Conservation (phyloP, 2,329 filamentous ascomycete genomes). For the Graphilbum ipis-grandicollis region DNA sequence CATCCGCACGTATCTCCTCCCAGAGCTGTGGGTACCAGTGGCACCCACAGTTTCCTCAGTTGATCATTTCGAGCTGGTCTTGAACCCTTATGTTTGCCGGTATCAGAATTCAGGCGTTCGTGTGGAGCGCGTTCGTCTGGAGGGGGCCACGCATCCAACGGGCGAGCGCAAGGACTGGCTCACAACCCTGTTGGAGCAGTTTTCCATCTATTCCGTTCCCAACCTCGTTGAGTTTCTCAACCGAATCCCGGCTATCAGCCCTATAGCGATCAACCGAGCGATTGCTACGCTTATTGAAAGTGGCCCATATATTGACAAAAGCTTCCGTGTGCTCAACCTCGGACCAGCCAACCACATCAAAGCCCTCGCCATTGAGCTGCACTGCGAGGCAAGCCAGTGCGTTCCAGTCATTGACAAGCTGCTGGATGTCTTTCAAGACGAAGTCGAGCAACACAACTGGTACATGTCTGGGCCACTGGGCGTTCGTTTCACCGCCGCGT, state of each 20-base stretch:
- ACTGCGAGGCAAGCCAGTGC: conserved; percentile 9
- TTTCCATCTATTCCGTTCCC: conserved; percentile 8
- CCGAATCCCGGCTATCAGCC: conserved; percentile 8
- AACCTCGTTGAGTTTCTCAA: conserved; percentile 8
- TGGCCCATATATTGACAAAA: conserved; percentile 12
- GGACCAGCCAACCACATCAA: conserved; percentile 11
- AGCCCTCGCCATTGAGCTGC: conserved; percentile 10
- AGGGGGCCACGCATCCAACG: conserved; percentile 1
- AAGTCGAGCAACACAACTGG: conserved; percentile 8
- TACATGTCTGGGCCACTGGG: conserved; percentile 12
- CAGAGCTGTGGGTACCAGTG: conserved; percentile 9
- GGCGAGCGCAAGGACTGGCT: conserved; percentile 10
- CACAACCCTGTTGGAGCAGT: conserved; percentile 8
- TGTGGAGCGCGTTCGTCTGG: conserved; percentile 9
- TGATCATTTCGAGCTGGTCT: conserved; percentile 13
- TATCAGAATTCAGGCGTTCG: conserved; percentile 7
- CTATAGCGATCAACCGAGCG: conserved; percentile 10
- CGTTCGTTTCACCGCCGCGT: conserved; percentile 9
- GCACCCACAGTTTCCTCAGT: conserved; percentile 6
- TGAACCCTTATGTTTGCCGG: conserved; percentile 11
- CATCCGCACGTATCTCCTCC: conserved; percentile 8
- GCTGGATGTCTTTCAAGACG: conserved; percentile 8
- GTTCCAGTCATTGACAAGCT: conserved; percentile 10
- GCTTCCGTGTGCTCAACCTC: conserved; percentile 12
- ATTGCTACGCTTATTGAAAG: conserved; percentile 10